phyloP scores from a whole-genome alignment of 257 asterid species.

The Solanum etuberosum region DNA sequence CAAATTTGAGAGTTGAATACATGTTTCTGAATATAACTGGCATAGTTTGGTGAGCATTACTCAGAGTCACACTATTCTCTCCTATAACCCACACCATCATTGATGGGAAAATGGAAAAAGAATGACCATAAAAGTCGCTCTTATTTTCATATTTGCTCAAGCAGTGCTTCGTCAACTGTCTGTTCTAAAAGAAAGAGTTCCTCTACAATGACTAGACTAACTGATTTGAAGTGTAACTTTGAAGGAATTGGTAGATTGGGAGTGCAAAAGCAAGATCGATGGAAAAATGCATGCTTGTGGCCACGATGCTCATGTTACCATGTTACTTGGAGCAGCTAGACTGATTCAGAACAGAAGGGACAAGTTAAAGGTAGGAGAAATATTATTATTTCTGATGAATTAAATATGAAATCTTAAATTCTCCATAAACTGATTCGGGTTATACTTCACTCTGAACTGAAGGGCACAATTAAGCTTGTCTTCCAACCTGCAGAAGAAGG shows the following conservation, averaged over 20 bases:
- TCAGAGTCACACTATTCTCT: neutral
- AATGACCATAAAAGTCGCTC: neutral
- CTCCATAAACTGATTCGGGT: slow-evolving; percentile 1
- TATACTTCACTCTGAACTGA: too few species aligned
- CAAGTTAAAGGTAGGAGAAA: slow-evolving; percentile 46
- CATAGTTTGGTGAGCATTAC: neutral
- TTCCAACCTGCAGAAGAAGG: slow-evolving; percentile 97
- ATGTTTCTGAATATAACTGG: neutral
- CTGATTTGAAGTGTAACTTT: neutral
- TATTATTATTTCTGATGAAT: neutral
- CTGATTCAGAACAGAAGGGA: slow-evolving; percentile 45
- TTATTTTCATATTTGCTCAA: neutral
- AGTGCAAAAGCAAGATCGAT: slow-evolving; percentile 66
- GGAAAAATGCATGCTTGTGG: slow-evolving; percentile 98
- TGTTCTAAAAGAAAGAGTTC: neutral
- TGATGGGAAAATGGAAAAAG: neutral
- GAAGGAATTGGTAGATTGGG: slow-evolving; percentile 90
- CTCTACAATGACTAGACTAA: neutral
- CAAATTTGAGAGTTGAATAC: neutral
- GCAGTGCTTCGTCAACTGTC: neutral
- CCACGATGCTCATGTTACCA: slow-evolving; percentile 90
- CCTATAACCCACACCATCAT: neutral
- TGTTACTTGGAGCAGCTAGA: slow-evolving; percentile 85
- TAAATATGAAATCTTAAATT: neutral
- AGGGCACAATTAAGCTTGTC: slow-evolving; percentile 82